These are phyloP conservation scores for Volvox reticuliferus DNA, from an alignment of 139 green algal genomes.

Conservation along the genomic window DNA sequence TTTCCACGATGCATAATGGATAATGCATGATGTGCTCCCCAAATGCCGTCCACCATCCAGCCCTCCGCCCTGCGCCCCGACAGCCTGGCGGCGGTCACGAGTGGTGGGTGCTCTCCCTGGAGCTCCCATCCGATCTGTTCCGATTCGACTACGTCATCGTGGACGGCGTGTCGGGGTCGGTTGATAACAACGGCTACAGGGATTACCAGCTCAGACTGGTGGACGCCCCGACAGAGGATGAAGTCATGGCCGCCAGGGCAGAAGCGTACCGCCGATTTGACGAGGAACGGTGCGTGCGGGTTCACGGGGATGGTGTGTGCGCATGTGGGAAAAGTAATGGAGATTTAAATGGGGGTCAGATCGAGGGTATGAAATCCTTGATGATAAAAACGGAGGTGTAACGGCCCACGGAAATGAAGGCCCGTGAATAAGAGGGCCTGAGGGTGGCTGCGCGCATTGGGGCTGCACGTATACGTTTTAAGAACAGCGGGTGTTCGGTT, in stretches of 20 bases:
- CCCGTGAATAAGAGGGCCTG: no score
- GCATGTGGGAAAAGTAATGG: no score
- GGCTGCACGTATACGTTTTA: no score
- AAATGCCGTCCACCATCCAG: no score
- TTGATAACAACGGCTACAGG: slow-evolving; percentile 83
- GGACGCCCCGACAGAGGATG: slow-evolving; percentile 72
- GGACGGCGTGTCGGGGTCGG: slow-evolving; percentile 63
- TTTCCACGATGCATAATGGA: no score
- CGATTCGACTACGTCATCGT: slow-evolving; percentile 85
- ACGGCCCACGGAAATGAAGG: no score
- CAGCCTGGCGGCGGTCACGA: slow-evolving; percentile 49
- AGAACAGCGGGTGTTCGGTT: neutral
- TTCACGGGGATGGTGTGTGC: neutral
- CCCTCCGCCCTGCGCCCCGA: neutral
- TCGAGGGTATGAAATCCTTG: no score
- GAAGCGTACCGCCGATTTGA: slow-evolving; percentile 43
- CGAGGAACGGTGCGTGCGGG: slow-evolving; percentile 18
- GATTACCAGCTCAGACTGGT: slow-evolving; percentile 80
- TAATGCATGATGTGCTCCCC: no score
- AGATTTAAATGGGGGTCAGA: no score
- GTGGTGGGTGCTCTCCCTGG: slow-evolving; percentile 68
- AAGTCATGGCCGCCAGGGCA: slow-evolving; percentile 70
- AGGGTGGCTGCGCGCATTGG: no score
- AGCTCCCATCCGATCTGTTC: slow-evolving; percentile 76
- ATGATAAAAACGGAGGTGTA: no score